A percentile compares a stretch with the other conserved stretches of the same genome.
Conservation (phyloP, 1,139 yeast genomes). For the Protomyces inundatus region DNA sequence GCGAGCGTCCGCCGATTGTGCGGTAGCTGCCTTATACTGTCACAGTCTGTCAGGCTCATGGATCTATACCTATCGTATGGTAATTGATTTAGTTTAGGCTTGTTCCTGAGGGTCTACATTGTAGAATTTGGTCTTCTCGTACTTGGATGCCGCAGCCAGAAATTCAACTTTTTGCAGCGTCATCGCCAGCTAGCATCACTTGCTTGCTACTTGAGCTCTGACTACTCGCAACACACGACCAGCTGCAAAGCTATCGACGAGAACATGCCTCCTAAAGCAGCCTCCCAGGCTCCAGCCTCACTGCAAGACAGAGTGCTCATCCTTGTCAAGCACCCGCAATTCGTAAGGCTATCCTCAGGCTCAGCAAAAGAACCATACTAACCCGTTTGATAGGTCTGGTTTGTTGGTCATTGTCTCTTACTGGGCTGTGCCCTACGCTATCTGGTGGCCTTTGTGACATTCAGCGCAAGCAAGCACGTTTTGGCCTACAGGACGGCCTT, state of each 20-base stretch:
- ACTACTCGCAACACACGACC: too few relatives aligned
- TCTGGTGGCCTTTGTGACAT: slow-evolving; percentile 45
- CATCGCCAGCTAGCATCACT: too few relatives aligned
- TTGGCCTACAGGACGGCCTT: slow-evolving; percentile 59
- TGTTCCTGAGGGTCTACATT: too few relatives aligned
- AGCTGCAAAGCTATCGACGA: too few relatives aligned
- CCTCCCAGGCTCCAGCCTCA: background rate
- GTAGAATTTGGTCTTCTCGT: too few relatives aligned
- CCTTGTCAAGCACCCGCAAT: background rate
- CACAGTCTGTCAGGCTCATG: too few relatives aligned
- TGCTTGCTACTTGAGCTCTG: too few relatives aligned
- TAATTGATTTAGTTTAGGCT: too few relatives aligned
- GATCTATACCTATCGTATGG: too few relatives aligned
- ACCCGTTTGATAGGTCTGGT: slow-evolving; percentile 34
- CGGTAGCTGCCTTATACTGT: background rate
- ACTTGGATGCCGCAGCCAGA: too few relatives aligned
- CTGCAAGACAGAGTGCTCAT: background rate
- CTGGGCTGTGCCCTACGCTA: slow-evolving; percentile 53
- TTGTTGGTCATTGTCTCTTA: slow-evolving; percentile 63
- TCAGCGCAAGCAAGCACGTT: slow-evolving; percentile 38
- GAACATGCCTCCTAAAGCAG: background rate
- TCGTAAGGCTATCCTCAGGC: background rate
- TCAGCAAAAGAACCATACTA: background rate
- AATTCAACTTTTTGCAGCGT: too few relatives aligned
- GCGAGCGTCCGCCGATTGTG: slow-evolving; percentile 59